Conservation (phyloP, 2,329 filamentous ascomycete species). For the Cercospora canescens region DNA sequence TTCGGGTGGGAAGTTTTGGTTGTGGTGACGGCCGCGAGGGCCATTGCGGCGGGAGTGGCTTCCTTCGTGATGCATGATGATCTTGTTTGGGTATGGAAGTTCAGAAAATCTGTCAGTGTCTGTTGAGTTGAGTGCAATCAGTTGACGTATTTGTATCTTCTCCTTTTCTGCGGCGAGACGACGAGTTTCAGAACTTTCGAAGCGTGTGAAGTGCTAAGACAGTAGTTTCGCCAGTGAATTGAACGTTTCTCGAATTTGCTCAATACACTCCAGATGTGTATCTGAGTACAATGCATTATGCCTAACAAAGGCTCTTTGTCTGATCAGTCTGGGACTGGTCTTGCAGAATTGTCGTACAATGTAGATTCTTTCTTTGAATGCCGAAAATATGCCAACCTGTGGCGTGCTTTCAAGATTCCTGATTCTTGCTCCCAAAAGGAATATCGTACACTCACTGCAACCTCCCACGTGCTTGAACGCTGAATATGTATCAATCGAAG, state of each 20-base stretch:
- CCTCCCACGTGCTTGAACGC: constrained; percentile 17
- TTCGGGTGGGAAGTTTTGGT: constrained; percentile 16
- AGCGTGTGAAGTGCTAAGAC: background rate
- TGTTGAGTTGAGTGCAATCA: background rate
- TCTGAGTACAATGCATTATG: constrained; percentile 22
- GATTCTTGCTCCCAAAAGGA: background rate
- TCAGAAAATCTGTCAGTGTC: background rate
- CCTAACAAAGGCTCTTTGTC: constrained; percentile 17
- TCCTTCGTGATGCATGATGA: background rate
- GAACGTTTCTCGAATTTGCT: background rate
- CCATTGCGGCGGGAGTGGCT: background rate
- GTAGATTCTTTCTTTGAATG: constrained; percentile 3
- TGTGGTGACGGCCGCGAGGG: constrained; percentile 10
- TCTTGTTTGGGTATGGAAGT: background rate
- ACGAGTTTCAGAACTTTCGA: background rate
- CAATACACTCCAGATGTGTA: constrained; percentile 12
- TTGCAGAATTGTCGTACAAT: constrained; percentile 1
- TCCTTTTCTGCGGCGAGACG: background rate
- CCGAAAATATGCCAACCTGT: constrained; percentile 11
- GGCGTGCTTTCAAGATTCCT: background rate
- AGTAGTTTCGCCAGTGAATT: background rate
- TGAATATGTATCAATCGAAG: constrained; percentile 5
- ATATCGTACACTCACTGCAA: background rate
- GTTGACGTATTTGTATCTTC: background rate
- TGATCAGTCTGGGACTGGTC: constrained; percentile 10